A percentile compares a stretch with the other conserved stretches of the same genome.
These are phyloP conservation scores for Jamesozyma spencerorum DNA, from an alignment of 805 yeast genomes.

Conservation along the genomic window DNA sequence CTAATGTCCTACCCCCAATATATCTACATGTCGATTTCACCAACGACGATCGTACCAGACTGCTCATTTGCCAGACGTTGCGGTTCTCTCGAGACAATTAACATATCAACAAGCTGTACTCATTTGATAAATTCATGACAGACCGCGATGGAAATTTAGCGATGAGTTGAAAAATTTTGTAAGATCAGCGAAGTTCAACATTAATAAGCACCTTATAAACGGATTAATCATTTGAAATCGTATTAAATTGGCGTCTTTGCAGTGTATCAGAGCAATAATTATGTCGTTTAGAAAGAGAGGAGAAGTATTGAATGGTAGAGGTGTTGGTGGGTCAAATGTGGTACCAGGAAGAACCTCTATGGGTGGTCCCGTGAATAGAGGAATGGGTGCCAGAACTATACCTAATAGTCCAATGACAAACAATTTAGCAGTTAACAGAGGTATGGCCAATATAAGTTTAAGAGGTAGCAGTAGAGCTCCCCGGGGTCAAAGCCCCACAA, in stretches of 20 bases:
- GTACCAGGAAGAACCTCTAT: slow-evolving; percentile 15
- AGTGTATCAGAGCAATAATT: no score
- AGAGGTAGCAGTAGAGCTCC: neutral
- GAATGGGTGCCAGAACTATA: neutral
- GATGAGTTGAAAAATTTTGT: no score
- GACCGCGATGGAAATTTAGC: no score
- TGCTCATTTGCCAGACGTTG: no score
- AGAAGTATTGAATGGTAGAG: slow-evolving; percentile 32
- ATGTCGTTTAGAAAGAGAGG: slow-evolving; percentile 58
- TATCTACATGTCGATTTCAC: neutral
- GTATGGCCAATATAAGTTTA: slow-evolving; percentile 2
- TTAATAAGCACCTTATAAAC: no score
- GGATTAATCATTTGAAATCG: no score
- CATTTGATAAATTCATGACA: no score
- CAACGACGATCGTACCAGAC: no score
- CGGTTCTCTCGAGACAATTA: no score
- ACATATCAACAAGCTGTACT: no score
- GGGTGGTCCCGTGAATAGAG: neutral
- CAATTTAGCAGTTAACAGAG: neutral
- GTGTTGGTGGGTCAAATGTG: slow-evolving; percentile 7
- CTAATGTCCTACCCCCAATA: neutral
- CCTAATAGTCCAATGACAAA: neutral
- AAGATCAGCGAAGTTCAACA: no score
- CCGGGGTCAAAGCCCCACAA: neutral
- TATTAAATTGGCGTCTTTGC: no score